Evolutionary conservation across 805 yeast genomes (phyloP).

Genomic region (Hanseniaspora thailandica): DNA sequence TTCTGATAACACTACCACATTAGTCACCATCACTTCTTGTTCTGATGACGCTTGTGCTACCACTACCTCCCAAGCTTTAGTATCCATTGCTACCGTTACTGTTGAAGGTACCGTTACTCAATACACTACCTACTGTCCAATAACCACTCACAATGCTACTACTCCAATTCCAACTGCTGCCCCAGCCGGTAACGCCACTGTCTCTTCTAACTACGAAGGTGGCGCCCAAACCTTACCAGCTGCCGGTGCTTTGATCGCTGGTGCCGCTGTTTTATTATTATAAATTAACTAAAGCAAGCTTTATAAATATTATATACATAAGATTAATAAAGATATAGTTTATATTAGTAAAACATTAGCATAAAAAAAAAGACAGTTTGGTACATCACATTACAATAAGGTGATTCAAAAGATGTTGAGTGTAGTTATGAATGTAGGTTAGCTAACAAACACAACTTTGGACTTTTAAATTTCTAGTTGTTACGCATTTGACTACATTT

Average conservation of each 20-base stretch:
- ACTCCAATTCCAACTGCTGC: slow-evolving; percentile 21
- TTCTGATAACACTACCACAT: slow-evolving; percentile 25
- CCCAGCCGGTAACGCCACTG: slow-evolving; percentile 17
- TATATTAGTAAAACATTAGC: no score
- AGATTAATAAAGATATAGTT: no score
- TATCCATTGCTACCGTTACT: slow-evolving; percentile 30
- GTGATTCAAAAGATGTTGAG: no score
- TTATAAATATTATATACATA: no score
- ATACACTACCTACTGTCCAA: slow-evolving; percentile 30
- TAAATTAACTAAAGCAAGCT: slow-evolving; percentile 22
- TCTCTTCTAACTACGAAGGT: slow-evolving; percentile 23
- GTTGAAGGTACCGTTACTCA: slow-evolving; percentile 29
- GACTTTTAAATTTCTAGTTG: no score
- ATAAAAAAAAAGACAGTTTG: no score
- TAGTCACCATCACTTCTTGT: slow-evolving; percentile 31
- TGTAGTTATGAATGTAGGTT: no score
- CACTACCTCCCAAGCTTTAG: slow-evolving; percentile 28
- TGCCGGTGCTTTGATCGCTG: slow-evolving; percentile 39
- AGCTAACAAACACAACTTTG: no score
- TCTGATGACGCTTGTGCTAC: slow-evolving; percentile 26
- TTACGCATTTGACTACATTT: no score
- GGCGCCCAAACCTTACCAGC: slow-evolving; percentile 38
- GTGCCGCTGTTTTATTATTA: slow-evolving; percentile 40
- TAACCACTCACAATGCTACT: slow-evolving; percentile 25
- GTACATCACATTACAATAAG: no score